Base-by-base conservation (phyloP, 768 basidiomycete species). In the Collybiopsis luxurians region DNA sequence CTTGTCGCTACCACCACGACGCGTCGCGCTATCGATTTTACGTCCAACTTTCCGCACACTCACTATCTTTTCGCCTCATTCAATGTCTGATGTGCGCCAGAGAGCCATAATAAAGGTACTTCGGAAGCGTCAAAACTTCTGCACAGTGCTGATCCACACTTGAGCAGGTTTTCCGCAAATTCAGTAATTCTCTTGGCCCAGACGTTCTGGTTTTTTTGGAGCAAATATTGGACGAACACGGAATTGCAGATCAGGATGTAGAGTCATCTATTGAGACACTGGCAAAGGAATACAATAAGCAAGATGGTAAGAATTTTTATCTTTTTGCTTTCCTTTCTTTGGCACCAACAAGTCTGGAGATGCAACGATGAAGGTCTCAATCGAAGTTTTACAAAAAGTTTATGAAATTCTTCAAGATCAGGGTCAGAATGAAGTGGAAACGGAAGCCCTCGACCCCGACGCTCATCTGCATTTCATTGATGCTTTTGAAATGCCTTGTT, bases 401-500 rank as follows among this genome's bases (percentile, higher is more conserved):
- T 92, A 93, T 59, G 86, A 89, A 49, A 70, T 79, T 1, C 77
- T 93, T 56, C 88, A 91, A 67, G 83, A 84, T 53, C 82, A 86
- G 64, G 85, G 82, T 15, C 76, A 81, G 57, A 70, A 74, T 27
- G 69, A 76, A 7, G 71, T 70, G 36, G 83, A 85, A 61, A 81
- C 82, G 39, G 87, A 90, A 43, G 68, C 81, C 7, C 76, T 94
- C 24, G 92, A 95, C 61, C 86, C 90, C 5, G 87, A 92, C 30
- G 85, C 79, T 40, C 90, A 97, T 67, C 72, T 98, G 27, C 84
- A 85, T 64, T 76, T 98, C 61, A 76, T 98, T 28, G 85, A 96
- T 68, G 88, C 96, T 10, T 96, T 94, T 64, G 94, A 96, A 51
- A 98, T 98, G 95, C 97, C 97, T 0, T 73, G 86, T 12, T 95